These are phyloP conservation scores for Psidium friedrichsthalianum DNA, from an alignment of 345 rosid species.

Conservation along the genomic window DNA sequence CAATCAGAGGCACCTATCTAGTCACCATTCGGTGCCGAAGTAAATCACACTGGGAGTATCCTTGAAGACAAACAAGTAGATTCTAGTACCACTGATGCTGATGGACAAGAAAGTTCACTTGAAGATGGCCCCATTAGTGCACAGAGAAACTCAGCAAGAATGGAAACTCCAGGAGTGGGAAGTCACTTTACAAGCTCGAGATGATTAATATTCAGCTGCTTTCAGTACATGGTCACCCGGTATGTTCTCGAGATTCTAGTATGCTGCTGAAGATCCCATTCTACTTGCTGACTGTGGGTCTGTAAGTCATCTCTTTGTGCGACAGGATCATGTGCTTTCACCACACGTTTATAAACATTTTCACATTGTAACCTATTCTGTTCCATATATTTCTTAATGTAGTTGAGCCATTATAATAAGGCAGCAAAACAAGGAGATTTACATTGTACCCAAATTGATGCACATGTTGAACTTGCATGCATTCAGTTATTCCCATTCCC, in stretches of 20 bases:
- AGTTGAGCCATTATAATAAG: background rate
- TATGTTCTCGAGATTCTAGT: conserved; percentile 15
- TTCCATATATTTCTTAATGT: background rate
- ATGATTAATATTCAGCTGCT: conserved; percentile 64
- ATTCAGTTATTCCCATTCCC: background rate
- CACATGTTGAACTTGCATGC: background rate
- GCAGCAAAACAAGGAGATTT: background rate
- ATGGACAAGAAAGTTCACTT: conserved; percentile 13
- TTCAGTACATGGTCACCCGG: conserved; percentile 73
- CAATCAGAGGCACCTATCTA: conserved; percentile 49
- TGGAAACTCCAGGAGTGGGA: conserved; percentile 27
- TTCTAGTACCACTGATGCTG: conserved; percentile 26
- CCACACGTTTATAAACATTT: background rate
- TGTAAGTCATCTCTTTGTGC: background rate
- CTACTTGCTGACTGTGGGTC: background rate
- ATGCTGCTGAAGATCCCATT: background rate
- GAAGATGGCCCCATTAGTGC: conserved; percentile 20
- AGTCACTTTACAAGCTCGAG: conserved; percentile 79
- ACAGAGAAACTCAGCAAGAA: conserved; percentile 23
- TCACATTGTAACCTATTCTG: background rate
- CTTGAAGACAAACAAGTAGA: conserved; percentile 28
- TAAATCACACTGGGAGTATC: conserved; percentile 18
- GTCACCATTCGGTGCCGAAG: conserved; percentile 10
- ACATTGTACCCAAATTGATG: background rate
- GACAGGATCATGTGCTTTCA: background rate